These are phyloP conservation scores for Botrytis squamosa DNA, from an alignment of 2,329 filamentous ascomycete genomes.

Conservation along the genomic window DNA sequence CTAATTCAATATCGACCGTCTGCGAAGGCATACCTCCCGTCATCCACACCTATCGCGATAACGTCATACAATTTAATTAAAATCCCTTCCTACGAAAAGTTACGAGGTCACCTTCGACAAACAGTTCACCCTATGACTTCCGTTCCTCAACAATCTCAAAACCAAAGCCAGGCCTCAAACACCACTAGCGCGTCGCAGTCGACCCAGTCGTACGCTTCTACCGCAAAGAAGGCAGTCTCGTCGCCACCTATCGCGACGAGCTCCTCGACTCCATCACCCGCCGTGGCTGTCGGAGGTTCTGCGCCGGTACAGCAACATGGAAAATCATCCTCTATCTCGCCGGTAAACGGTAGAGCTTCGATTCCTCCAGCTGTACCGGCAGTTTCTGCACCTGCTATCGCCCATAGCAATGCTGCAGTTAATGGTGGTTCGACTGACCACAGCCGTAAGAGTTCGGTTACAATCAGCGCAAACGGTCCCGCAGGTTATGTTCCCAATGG, in stretches of 20 bases:
- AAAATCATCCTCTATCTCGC: conserved; percentile 66
- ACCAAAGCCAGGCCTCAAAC: conserved; percentile 52
- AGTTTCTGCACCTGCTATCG: conserved; percentile 58
- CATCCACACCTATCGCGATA: conserved; percentile 31
- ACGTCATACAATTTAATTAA: conserved; percentile 32
- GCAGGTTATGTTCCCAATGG: conserved; percentile 77
- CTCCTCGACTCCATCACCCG: conserved; percentile 52
- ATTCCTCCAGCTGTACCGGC: conserved; percentile 67
- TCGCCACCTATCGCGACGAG: conserved; percentile 61
- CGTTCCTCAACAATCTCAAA: conserved; percentile 38
- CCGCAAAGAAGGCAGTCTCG: conserved; percentile 62
- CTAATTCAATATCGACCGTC: conserved; percentile 34
- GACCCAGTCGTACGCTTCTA: conserved; percentile 65
- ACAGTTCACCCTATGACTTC: conserved; percentile 40
- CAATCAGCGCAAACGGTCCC: conserved; percentile 81
- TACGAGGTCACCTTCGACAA: conserved; percentile 27
- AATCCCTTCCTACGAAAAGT: conserved; percentile 19
- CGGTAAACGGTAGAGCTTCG: conserved; percentile 80
- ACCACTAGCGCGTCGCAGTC: conserved; percentile 53
- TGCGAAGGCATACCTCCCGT: conserved; percentile 27
- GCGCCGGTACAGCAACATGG: conserved; percentile 56
- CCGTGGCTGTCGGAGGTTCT: conserved; percentile 56
- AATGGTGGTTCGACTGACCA: conserved; percentile 75
- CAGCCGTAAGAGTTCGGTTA: conserved; percentile 82
- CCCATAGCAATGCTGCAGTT: conserved; percentile 59